A percentile compares a stretch with the other conserved stretches of the same genome.
These are phyloP conservation scores for Beauveria bassiana DNA, from an alignment of 2,329 filamentous ascomycete genomes.

Conservation along the genomic window DNA sequence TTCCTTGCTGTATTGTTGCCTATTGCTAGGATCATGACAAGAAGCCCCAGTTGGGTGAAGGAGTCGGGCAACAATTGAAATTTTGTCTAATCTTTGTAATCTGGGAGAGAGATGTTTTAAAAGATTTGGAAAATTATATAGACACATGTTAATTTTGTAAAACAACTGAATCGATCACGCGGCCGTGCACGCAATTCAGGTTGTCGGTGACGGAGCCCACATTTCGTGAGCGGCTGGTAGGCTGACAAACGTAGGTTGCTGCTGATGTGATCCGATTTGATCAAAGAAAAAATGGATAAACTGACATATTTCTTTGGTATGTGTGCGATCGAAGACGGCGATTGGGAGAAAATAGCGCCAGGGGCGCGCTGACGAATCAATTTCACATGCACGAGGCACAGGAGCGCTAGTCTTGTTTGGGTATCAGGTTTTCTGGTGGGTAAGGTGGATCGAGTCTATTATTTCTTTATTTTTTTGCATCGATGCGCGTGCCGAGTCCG, in stretches of 20 bases:
- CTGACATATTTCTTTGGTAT: background rate
- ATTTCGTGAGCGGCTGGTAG: background rate
- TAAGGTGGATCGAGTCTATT: background rate
- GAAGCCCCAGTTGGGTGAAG: background rate
- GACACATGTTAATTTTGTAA: background rate
- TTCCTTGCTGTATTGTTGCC: too few relatives aligned
- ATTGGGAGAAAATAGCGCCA: background rate
- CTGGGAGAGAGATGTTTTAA: too few relatives aligned
- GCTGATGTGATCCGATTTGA: background rate
- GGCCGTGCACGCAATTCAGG: background rate
- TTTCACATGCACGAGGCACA: too few relatives aligned
- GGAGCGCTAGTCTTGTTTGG: background rate
- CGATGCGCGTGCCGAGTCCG: constrained; percentile 1
- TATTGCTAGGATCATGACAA: background rate
- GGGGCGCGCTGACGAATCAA: too few relatives aligned
- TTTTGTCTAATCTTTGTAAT: background rate
- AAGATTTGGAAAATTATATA: background rate
- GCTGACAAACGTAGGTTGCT: background rate
- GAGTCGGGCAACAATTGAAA: background rate
- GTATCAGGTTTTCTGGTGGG: background rate
- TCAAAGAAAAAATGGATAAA: too few relatives aligned
- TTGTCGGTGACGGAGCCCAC: background rate
- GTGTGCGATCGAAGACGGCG: background rate
- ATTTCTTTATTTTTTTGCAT: background rate
- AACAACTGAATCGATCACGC: background rate